Evolutionary conservation across 768 basidiomycete species (phyloP).

Genomic region (Panaeolus papilionaceus): DNA sequence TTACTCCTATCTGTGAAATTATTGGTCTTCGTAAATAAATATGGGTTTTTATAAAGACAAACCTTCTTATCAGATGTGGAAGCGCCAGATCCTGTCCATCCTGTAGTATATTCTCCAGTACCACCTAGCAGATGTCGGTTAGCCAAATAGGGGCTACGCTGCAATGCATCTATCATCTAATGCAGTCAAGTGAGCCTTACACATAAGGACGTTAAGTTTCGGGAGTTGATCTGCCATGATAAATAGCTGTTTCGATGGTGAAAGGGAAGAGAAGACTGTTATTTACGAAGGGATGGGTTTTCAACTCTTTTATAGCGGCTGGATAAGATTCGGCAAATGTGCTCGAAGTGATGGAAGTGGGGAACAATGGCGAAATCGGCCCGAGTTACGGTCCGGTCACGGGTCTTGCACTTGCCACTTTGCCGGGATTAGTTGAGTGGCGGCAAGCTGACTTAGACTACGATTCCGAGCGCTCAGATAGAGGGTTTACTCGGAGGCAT

Average conservation of each 20-base stretch:
- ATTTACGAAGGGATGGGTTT: slow-evolving; percentile 15
- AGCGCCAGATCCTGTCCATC: slow-evolving; percentile 91
- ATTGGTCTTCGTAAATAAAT: neutral
- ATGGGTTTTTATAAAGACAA: slow-evolving; percentile 20
- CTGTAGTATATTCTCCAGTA: slow-evolving; percentile 91
- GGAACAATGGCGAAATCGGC: slow-evolving; percentile 12
- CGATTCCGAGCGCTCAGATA: too few relatives aligned
- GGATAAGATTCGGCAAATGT: slow-evolving; percentile 16
- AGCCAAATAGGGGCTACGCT: slow-evolving; percentile 10
- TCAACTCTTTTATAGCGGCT: slow-evolving; percentile 14
- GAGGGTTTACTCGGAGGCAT: too few relatives aligned
- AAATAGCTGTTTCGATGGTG: slow-evolving; percentile 10
- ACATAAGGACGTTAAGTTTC: slow-evolving; percentile 81
- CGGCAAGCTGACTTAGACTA: too few relatives aligned
- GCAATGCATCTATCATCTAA: neutral
- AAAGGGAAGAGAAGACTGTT: slow-evolving; percentile 18
- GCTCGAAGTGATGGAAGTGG: slow-evolving; percentile 1
- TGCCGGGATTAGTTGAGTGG: neutral
- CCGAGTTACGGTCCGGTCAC: slow-evolving; percentile 9
- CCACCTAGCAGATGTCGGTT: slow-evolving; percentile 18
- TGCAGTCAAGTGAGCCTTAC: slow-evolving; percentile 40
- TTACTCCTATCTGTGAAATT: slow-evolving; percentile 66
- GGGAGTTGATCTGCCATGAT: slow-evolving; percentile 48
- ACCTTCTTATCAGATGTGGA: slow-evolving; percentile 97
- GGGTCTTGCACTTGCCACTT: neutral